Conservation (phyloP, 139 green algal genomes). For the Edaphochlamys debaryana region DNA sequence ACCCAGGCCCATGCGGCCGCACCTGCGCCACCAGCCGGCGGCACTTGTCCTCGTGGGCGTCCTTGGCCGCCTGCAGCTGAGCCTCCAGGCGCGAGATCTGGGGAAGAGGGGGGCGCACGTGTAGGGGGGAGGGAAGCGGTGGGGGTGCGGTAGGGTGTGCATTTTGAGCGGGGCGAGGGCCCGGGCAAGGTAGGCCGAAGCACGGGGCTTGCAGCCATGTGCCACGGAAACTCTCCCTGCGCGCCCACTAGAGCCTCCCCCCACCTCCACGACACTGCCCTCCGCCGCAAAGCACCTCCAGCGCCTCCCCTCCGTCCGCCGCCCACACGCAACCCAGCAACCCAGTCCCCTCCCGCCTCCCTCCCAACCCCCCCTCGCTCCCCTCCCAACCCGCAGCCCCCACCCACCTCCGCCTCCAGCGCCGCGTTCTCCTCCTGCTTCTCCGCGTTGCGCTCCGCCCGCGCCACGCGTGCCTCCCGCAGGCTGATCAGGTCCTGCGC, state of each 20-base stretch:
- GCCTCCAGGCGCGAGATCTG: constrained; percentile 69
- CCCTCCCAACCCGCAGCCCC: no score
- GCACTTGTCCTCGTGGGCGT: constrained; percentile 65
- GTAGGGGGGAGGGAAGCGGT: background rate
- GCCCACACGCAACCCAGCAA: no score
- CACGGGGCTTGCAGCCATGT: no score
- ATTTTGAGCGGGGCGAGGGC: background rate
- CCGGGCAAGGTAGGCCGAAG: background rate
- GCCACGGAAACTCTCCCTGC: no score
- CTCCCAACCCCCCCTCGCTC: no score
- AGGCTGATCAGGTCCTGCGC: constrained; percentile 74
- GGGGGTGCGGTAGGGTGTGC: background rate
- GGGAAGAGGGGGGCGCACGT: background rate
- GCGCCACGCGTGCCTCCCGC: constrained; percentile 62
- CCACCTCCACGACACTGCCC: no score
- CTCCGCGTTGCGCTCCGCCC: constrained; percentile 63
- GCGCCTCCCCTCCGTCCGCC: no score
- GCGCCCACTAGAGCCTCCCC: no score
- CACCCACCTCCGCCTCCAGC: constrained; percentile 53
- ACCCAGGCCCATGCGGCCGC: no score
- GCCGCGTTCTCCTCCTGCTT: constrained; percentile 72
- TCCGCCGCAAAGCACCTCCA: no score
- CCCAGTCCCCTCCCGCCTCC: no score
- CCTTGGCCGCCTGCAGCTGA: constrained; percentile 55
- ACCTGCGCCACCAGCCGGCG: constrained; percentile 54